Evolutionary conservation across 139 green algal species (phyloP), one percentile per base, ranked within the genome.

Genomic region (Micractinium sp.): DNA sequence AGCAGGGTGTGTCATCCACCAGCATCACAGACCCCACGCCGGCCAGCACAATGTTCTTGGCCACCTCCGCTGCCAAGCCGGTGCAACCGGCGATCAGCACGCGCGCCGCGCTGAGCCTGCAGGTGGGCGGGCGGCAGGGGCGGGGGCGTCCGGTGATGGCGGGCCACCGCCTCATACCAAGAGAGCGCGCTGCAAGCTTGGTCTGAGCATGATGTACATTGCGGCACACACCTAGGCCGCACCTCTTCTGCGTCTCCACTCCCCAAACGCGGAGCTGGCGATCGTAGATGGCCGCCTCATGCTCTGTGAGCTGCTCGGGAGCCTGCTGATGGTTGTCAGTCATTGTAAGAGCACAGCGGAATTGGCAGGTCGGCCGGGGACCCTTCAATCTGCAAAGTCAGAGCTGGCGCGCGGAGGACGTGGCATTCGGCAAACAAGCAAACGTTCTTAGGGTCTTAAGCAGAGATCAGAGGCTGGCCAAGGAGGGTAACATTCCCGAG

Each of bases 31-130:
- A 91, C 0, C 97, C 97, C 9, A 99, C 92, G 25, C 97, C 97
- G 25, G 97, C 97, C 53, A 99, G 92, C 35, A 96, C 95, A 19
- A 99, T 91, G 90, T 99, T 99, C 90, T 99, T 99, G 35, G 95
- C 97, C 3, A 97, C 91, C 93, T 98, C 96, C 36, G 95, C 95
- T 25, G 94, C 92, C 2, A 97, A 76, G 15, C 95, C 93, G 33
- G 79, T 88, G 53, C 91, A 93, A 0, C 96, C 96, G 0, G 94
- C 82, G 25, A 98, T 93, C 3, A 98, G 82, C 3, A 98, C 90
- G 16, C 91, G 94, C 25, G 93, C 91, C 0, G 85, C 74, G 66
- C 92, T 95, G 2, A 98, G 89, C 87, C 96, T 98, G 92, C 75
- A 35, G 69, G 41, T 7, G 5, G 47, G 73, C 35, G 38, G 23